A percentile compares a stretch with the other conserved stretches of the same genome.
Evolutionary conservation across 1,139 yeast species (phyloP).

Genomic region (Scheffersomyces quercinus): DNA sequence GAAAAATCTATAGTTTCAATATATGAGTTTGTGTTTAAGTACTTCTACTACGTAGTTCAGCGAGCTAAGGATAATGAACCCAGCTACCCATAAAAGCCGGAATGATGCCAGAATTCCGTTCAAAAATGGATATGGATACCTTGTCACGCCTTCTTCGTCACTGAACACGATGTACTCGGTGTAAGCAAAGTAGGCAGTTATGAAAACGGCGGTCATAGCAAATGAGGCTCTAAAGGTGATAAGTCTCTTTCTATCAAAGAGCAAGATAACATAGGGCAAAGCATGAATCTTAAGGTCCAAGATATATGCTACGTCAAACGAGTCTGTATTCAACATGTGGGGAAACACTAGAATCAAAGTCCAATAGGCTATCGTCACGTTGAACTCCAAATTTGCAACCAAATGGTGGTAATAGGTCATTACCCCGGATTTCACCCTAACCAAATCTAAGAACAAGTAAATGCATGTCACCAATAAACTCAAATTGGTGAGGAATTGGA

Average conservation of each 20-base stretch:
- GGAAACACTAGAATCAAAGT: constrained; percentile 19
- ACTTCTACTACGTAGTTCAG: neutral
- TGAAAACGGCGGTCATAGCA: constrained; percentile 1
- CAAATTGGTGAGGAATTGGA: constrained; percentile 24
- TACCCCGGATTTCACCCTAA: constrained; percentile 1
- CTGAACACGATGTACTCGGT: constrained; percentile 8
- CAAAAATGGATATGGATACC: constrained; percentile 23
- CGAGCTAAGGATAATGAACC: neutral
- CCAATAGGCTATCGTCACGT: constrained; percentile 27
- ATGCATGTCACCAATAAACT: constrained; percentile 14
- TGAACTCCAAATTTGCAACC: constrained; percentile 19
- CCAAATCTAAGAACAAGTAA: constrained; percentile 8
- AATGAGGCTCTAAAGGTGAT: constrained; percentile 4
- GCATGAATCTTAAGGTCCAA: constrained; percentile 26
- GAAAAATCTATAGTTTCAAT: constrained; percentile 5
- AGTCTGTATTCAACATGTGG: constrained; percentile 17
- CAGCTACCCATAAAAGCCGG: constrained; percentile 10
- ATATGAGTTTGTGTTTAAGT: neutral
- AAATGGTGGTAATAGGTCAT: constrained; percentile 10
- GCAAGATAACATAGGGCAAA: constrained; percentile 18
- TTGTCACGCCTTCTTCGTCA: constrained; percentile 10
- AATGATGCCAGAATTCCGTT: constrained; percentile 6
- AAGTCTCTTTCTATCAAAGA: constrained; percentile 6
- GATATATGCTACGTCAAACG: constrained; percentile 15
- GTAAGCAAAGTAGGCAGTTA: constrained; percentile 6